Evolutionary conservation across 306 rosid genomes (phyloP).

Genomic region (Prunus mira): DNA sequence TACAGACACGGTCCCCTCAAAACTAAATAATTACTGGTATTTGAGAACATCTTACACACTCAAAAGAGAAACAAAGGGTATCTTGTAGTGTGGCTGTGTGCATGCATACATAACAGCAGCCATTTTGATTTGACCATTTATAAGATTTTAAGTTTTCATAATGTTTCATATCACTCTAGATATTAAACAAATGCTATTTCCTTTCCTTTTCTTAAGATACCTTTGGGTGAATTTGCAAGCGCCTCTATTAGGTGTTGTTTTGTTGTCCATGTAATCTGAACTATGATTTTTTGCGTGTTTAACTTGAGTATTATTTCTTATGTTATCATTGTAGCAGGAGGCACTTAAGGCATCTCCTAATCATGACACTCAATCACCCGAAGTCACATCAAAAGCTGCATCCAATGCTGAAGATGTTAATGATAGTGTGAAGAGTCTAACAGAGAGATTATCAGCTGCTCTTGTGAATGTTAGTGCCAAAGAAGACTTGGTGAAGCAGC

Average conservation of each 20-base stretch:
- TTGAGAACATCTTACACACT: background rate
- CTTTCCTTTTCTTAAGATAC: background rate
- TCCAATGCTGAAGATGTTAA: constrained; percentile 33
- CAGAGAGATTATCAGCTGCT: constrained; percentile 74
- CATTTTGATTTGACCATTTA: background rate
- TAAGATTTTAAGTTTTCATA: background rate
- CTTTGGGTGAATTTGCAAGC: background rate
- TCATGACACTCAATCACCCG: constrained; percentile 57
- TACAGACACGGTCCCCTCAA: background rate
- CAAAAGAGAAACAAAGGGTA: background rate
- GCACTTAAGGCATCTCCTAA: constrained; percentile 60
- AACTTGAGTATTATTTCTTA: constrained; percentile 14
- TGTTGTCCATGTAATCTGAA: background rate
- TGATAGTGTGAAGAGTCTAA: constrained; percentile 50
- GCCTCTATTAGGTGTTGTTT: background rate
- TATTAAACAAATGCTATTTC: background rate
- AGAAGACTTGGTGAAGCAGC: constrained; percentile 96
- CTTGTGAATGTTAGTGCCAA: constrained; percentile 78
- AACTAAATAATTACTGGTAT: background rate
- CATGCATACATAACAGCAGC: background rate
- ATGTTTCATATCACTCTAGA: background rate
- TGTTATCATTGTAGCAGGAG: constrained; percentile 47
- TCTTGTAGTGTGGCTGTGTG: background rate
- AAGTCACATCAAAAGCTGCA: constrained; percentile 51
- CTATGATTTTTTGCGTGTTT: constrained; percentile 9